These are phyloP conservation scores for Ilex aquifolium DNA, from an alignment of 257 asterid genomes.

Conservation along the genomic window DNA sequence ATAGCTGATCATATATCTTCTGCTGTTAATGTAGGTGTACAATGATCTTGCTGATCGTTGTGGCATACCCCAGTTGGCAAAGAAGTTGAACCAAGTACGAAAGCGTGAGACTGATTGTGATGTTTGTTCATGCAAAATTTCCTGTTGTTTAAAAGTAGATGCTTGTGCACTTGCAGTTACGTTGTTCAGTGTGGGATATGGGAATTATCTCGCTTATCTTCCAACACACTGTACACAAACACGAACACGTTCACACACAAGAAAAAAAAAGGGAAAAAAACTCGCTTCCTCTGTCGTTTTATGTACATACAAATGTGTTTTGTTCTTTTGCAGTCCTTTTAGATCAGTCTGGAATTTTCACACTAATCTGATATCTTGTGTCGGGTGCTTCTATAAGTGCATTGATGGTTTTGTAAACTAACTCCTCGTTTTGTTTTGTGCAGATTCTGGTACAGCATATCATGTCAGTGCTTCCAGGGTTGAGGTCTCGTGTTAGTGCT, in stretches of 20 bases:
- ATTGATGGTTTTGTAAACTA: constrained; percentile 6
- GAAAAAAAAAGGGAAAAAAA: neutral
- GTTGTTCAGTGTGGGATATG: too few relatives aligned
- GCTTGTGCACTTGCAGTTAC: neutral
- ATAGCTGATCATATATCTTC: constrained; percentile 1
- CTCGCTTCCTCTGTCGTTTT: too few relatives aligned
- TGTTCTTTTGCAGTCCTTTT: neutral
- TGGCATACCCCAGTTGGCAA: constrained; percentile 94
- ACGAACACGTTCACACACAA: neutral
- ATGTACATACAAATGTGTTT: neutral
- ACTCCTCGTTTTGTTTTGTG: constrained; percentile 4
- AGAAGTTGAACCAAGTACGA: constrained; percentile 90
- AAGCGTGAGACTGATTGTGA: constrained; percentile 4
- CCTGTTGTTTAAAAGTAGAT: too few relatives aligned
- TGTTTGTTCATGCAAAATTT: too few relatives aligned
- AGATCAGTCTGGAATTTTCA: neutral
- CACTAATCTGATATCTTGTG: neutral
- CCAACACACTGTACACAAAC: neutral
- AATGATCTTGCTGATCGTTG: constrained; percentile 88
- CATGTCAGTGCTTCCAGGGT: constrained; percentile 77
- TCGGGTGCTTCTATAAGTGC: neutral
- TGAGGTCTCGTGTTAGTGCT: constrained; percentile 76
- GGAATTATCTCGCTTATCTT: neutral
- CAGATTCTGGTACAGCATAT: constrained; percentile 91
- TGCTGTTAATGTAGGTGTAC: constrained; percentile 54